Base-by-base conservation (phyloP, 306 rosid genomes). In the Vicia sativa region DNA sequence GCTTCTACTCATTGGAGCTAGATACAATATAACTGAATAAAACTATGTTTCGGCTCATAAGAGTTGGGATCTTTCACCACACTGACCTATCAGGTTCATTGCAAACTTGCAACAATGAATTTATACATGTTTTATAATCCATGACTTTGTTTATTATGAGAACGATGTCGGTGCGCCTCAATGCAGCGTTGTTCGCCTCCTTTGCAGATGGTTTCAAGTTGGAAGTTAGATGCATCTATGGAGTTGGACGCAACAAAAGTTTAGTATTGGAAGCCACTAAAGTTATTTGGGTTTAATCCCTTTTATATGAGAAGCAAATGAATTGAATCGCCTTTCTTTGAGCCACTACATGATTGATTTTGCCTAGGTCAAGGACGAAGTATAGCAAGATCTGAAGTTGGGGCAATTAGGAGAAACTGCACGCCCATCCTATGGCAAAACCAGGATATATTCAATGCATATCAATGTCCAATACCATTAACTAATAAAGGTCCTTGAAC, bases 1-100 rank as follows among this genome's bases (percentile, higher is more conserved):
- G 44, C 7, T 58, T 58, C 23, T 21, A n/a, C 64, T 14, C 64
- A 35, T 9, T 31, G n/a, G 64, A 58, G 64, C 64, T 57, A 12
- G 42, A 29, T 57, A 29, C 42, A 57, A 29, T 57, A 29, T 23
- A 57, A 29, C 63, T 29, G 5, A 14, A 31, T n/a, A 29, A n/a
- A 57, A 19, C 42, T 57, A 57, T 23, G 12, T 57, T n/a, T 57
- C 41, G 1, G 41, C 63, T 13, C 59, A 8, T 7, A 12, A 29
- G 23, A 57, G 42, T 4, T 29, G 63, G 39, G 43, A 6, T 57
- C 63, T 57, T 28, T n/a, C 41, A 15, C 42, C 13, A 3, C 21
- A 34, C 12, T 56, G 62, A 14, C 19, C 19, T 28, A 56, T 28
- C 38, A 13, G 18, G 41, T 56, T 29, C 37, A 7, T 7, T 13